A percentile compares a stretch with the other conserved stretches of the same genome.
phyloP scores from a whole-genome alignment of 257 asterid genomes.

The Nicotiana otophora region DNA sequence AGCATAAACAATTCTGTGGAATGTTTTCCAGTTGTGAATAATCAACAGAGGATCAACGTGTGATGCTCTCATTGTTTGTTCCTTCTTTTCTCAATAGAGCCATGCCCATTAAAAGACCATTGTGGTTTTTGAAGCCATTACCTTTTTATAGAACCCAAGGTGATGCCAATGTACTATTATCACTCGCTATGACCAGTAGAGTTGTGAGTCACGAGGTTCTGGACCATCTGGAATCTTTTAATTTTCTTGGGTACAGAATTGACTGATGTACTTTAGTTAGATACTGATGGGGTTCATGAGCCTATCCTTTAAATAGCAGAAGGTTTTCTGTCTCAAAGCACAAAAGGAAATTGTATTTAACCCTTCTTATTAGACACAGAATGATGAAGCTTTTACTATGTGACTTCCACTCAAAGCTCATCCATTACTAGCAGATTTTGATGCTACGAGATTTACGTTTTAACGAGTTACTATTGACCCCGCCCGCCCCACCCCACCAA shows the following conservation, averaged over 20 bases:
- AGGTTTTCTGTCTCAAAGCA: not conserved
- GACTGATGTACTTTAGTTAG: not conserved
- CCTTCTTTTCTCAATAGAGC: not conserved
- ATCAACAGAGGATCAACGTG: not conserved
- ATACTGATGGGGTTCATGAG: constrained; percentile 1
- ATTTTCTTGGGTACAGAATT: not conserved
- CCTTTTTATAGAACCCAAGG: not conserved
- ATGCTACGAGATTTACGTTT: not conserved
- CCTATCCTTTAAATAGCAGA: not conserved
- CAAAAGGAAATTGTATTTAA: not conserved
- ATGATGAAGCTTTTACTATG: not conserved
- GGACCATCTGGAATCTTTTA: not conserved
- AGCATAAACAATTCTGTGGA: not conserved
- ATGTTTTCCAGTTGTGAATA: not conserved
- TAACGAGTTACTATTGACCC: not conserved
- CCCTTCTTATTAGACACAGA: not conserved
- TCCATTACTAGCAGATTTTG: not conserved
- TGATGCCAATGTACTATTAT: not conserved
- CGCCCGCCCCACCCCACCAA: not conserved
- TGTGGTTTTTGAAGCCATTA: not conserved
- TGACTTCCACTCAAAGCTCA: not conserved
- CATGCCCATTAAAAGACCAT: not conserved
- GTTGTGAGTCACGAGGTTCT: not conserved
- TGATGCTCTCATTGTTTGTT: not conserved
- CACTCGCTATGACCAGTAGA: not conserved